Evolutionary conservation across 2,329 filamentous ascomycete genomes (phyloP).

Genomic region (Hypoxylon sp.): DNA sequence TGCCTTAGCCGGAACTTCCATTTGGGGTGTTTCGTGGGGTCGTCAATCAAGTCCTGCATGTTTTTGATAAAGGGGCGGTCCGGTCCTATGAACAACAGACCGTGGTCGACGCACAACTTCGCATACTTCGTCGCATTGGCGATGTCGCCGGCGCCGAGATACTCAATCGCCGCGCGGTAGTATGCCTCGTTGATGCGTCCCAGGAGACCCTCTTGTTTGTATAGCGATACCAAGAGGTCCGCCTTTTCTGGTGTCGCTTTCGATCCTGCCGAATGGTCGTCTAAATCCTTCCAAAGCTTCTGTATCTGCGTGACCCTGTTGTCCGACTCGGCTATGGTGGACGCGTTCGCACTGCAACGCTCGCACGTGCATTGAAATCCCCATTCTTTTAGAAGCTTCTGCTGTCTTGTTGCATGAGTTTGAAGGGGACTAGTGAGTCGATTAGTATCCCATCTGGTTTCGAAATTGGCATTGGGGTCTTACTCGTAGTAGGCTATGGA

Average conservation of each 20-base stretch:
- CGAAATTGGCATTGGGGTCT: constrained; percentile 10
- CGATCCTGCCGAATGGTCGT: constrained; percentile 50
- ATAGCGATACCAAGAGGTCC: constrained; percentile 53
- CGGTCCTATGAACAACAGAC: constrained; percentile 48
- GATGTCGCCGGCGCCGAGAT: constrained; percentile 52
- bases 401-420: constrained; percentile 47
- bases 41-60: constrained; percentile 51
- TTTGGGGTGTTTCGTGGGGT: constrained; percentile 48
- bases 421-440: constrained; percentile 50
- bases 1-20: constrained; percentile 34
- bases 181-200: constrained; percentile 52
- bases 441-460: constrained; percentile 23
- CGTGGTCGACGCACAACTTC: constrained; percentile 43
- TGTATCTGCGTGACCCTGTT: constrained; percentile 50
- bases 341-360: constrained; percentile 49
- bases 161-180: constrained; percentile 56
- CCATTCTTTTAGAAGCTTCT: constrained; percentile 51
- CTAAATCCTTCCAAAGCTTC: constrained; percentile 50
- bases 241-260: constrained; percentile 52
- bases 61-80: constrained; percentile 47
- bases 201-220: constrained; percentile 52
- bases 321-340: constrained; percentile 51
- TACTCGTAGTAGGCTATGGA: constrained; percentile 56
- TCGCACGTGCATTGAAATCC: constrained; percentile 55
- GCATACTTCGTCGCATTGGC: constrained; percentile 52